phyloP scores from a whole-genome alignment of 768 basidiomycete species.

The Tricholoma bakamatsutake region DNA sequence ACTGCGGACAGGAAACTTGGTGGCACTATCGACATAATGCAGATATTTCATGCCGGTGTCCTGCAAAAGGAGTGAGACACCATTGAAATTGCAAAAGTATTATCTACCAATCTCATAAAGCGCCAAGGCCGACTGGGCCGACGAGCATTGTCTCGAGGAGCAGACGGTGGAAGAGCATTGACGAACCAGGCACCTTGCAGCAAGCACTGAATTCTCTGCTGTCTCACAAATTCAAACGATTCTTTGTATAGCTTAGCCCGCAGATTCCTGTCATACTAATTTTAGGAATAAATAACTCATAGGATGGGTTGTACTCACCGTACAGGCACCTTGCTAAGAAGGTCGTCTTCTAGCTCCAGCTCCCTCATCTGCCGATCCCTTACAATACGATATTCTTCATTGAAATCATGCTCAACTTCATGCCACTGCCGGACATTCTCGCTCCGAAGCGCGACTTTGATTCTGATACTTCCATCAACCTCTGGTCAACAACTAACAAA shows the following conservation, averaged over 20 bases:
- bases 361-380: slow-evolving; percentile 88
- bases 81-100: background rate
- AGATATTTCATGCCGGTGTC: slow-evolving; percentile 74
- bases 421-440: slow-evolving; percentile 80
- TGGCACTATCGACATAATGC: slow-evolving; percentile 79
- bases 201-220: slow-evolving; percentile 84
- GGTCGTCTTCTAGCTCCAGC: slow-evolving; percentile 81
- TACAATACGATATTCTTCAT: slow-evolving; percentile 81
- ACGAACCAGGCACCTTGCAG: slow-evolving; percentile 92
- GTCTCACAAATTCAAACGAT: slow-evolving; percentile 83
- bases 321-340: slow-evolving; percentile 80
- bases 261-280: slow-evolving; percentile 52
- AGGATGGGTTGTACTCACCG: slow-evolving; percentile 45
- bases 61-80: slow-evolving; percentile 29
- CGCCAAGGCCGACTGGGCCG: slow-evolving; percentile 70
- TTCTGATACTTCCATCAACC: slow-evolving; percentile 34
- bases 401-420: slow-evolving; percentile 75
- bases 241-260: slow-evolving; percentile 84
- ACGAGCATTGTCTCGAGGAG: slow-evolving; percentile 47
- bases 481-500: background rate
- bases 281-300: slow-evolving; percentile 1
- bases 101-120: slow-evolving; percentile 75
- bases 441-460: slow-evolving; percentile 67
- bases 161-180: slow-evolving; percentile 57
- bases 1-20: slow-evolving; percentile 72